Base-by-base conservation (phyloP, 73 alveolate genomes). In the Uronychia binucleata region DNA sequence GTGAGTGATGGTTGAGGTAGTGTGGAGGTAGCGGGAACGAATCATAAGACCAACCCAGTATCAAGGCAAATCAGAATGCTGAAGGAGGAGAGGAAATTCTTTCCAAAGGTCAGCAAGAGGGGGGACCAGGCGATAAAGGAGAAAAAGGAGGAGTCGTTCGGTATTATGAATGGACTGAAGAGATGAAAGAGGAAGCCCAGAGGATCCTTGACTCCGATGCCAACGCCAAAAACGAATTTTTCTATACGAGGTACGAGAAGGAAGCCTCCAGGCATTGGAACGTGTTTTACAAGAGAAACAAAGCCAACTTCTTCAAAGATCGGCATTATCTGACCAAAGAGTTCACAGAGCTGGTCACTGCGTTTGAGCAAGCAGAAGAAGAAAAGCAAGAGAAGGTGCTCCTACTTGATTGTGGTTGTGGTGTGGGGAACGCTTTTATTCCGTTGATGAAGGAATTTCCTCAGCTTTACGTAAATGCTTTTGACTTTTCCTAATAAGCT, bases 341-440 rank as follows among this genome's bases (percentile, higher is more conserved):
- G 87, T 94, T 97, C 88, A 30, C 93, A 26, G 98, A 95, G 84
- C 74, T 92, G 90, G 84, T 81, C 74, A 85, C 57, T 32, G 25
- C 32, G 28, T 60, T 57, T 1, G 77, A 34, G 57, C 26, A 33
- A 26, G 31, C 34, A 29, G 75, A 25, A 5, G 30, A 28, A 27
- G 80, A 28, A 67, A 11, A 5, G 19, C n/a, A 46, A 46, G 67
- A 46, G 19, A 46, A 46, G 67, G 67, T 46, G 67, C 67, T 82
- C 14, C 34, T 82, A 0, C 60, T 82, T 32, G 89, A 82, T 33
- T 75, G 75, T 80, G 99, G 99, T 5, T 97, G 99, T 90, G 99
- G 99, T 31, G 99, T 97, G 0, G 99, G 99, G 1, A 95, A 97
- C 88, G 97, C 99, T 28, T 85, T 97, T 81, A 89, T 92, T 83